Evolutionary conservation across 306 rosid genomes (phyloP).

Genomic region (Vicia sativa): DNA sequence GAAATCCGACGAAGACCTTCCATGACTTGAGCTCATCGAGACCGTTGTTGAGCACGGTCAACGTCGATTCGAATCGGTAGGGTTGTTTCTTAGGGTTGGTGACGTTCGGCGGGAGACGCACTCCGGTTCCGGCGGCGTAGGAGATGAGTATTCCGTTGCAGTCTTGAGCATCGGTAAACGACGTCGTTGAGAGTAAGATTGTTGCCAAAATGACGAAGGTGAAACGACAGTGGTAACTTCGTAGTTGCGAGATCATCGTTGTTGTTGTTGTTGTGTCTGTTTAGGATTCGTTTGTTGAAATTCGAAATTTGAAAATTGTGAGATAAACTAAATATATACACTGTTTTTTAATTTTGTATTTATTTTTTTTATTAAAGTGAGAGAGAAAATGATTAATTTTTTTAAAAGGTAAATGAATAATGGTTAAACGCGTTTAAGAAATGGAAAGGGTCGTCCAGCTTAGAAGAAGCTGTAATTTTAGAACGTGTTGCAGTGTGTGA

Average conservation of each 20-base stretch:
- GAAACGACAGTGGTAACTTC: background rate
- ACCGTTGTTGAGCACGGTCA: constrained; percentile 82
- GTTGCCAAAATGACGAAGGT: constrained; percentile 28
- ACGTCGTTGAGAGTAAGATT: constrained; percentile 35
- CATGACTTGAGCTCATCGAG: constrained; percentile 76
- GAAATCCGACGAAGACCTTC: constrained; percentile 82
- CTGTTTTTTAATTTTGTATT: background rate
- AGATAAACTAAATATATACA: background rate
- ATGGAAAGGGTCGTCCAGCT: constrained; percentile 14
- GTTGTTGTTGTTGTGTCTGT: background rate
- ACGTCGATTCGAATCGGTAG: constrained; percentile 73
- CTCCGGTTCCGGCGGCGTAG: constrained; percentile 56
- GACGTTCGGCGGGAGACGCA: constrained; percentile 54
- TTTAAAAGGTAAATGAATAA: background rate
- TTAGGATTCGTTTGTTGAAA: constrained; percentile 5
- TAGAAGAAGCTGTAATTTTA: constrained; percentile 2
- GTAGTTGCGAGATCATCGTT: constrained; percentile 22
- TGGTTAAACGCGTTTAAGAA: background rate
- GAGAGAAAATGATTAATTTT: background rate
- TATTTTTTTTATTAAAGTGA: background rate
- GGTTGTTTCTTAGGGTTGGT: constrained; percentile 53
- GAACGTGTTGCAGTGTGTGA: constrained; percentile 1
- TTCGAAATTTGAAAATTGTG: constrained; percentile 32
- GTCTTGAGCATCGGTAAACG: constrained; percentile 46
- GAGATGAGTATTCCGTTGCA: constrained; percentile 78